Evolutionary conservation across 768 basidiomycete species (phyloP), one percentile per base, ranked within the genome.

Genomic region (Pleurotus pulmonarius): DNA sequence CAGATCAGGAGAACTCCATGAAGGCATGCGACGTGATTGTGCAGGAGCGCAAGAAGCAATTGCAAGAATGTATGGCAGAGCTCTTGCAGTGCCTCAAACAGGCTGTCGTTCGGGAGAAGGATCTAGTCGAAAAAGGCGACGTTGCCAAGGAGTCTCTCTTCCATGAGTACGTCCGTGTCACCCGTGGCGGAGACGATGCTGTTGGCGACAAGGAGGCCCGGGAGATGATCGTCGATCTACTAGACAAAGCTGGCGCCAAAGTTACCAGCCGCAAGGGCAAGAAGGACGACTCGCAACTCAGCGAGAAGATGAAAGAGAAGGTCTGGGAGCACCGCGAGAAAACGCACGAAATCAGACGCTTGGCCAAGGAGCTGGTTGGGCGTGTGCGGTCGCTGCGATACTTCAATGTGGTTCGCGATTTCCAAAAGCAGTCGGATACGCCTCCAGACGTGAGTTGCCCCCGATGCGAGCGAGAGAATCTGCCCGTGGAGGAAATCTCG

Each of bases 21-120:
- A 89, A 88, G 64, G 92, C 94, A 3, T 97, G 95, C 69, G 92
- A 98, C 60, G 83, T 92, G 62, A 96, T 98, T 60, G 88, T 95
- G 57, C 70, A 82, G 58, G 90, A 92, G 63, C 90, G 94, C 39
- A 81, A 82, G 55, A 78, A 79, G 52, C 94, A 98, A 64, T 75
- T 92, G 46, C 82, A 88, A 44, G 85, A 87, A 45, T 96, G 94
- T 71, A 86, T 85, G 65, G 70, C 71, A 1, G 92, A 96, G 48
- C 75, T 97, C 26, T 74, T 84, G 46, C 70, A 75, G 53, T 85
- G 85, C 44, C 76, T 97, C 59, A 73, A 81, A 60, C 77, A 80
- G 1, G 88, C 87, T 0, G 77, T 89, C 51, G 77, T 79, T 63
- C 78, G 85, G 58, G 88, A 96, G 69, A 85, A 85, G 66, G 75